phyloP scores from a whole-genome alignment of 2,329 filamentous ascomycete genomes.

The Aureobasidium namibiae region DNA sequence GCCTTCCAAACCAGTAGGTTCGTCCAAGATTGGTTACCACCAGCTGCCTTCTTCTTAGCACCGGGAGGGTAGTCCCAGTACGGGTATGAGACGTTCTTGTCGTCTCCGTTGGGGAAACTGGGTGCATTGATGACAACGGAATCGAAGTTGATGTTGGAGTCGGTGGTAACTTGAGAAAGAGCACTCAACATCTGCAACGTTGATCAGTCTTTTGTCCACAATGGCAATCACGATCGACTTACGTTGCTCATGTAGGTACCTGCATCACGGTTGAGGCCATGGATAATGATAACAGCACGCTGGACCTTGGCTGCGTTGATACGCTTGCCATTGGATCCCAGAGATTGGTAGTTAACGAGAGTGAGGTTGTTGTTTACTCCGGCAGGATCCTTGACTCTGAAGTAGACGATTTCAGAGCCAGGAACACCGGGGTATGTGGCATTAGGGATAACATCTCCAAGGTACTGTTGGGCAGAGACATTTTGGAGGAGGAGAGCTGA shows the following conservation, averaged over 20 bases:
- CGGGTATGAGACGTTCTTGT: constrained; percentile 28
- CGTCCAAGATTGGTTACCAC: constrained; percentile 21
- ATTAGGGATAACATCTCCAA: constrained; percentile 24
- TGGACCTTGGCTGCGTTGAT: constrained; percentile 21
- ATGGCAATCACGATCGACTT: neutral
- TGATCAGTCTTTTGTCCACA: neutral
- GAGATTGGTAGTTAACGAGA: constrained; percentile 28
- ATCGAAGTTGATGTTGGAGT: constrained; percentile 24
- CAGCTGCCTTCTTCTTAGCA: constrained; percentile 17
- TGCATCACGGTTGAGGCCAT: constrained; percentile 28
- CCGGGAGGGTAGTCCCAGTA: constrained; percentile 21
- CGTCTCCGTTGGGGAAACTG: constrained; percentile 29
- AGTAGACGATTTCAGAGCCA: constrained; percentile 27
- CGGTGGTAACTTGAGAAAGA: constrained; percentile 22
- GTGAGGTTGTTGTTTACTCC: constrained; percentile 23
- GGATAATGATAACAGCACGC: constrained; percentile 29
- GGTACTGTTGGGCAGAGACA: constrained; percentile 23
- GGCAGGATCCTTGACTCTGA: constrained; percentile 24
- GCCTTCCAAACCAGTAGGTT: constrained; percentile 28
- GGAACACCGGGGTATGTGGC: constrained; percentile 23
- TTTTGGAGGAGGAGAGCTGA: constrained; percentile 1
- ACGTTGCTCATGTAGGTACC: constrained; percentile 25
- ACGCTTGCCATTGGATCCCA: constrained; percentile 21
- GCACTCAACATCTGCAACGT: constrained; percentile 22
- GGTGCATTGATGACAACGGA: constrained; percentile 27